phyloP scores from a whole-genome alignment of 768 basidiomycete genomes.

The Psilocybe tampanensis region DNA sequence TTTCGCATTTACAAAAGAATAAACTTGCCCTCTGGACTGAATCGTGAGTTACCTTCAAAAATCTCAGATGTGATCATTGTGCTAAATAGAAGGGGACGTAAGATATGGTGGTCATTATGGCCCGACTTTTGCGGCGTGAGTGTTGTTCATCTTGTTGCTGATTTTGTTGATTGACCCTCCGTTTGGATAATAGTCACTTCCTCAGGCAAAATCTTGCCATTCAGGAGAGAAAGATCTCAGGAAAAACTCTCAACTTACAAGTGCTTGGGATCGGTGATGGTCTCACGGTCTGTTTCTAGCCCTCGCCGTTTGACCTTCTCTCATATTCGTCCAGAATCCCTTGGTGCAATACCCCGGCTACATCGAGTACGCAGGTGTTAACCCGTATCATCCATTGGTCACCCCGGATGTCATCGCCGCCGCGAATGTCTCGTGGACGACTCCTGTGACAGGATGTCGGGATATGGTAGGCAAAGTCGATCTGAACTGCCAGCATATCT shows the following conservation, averaged over 20 bases:
- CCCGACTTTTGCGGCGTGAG: slow-evolving; percentile 61
- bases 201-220: slow-evolving; percentile 61
- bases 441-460: slow-evolving; percentile 46
- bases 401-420: slow-evolving; percentile 37
- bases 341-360: slow-evolving; percentile 58
- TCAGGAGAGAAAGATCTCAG: slow-evolving; percentile 42
- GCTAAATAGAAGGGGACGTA: background rate
- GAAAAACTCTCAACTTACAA: slow-evolving; percentile 56
- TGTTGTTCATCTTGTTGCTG: background rate
- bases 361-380: slow-evolving; percentile 53
- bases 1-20: slow-evolving; percentile 44
- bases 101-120: slow-evolving; percentile 77
- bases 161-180: background rate
- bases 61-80: background rate
- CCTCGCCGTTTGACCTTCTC: no score
- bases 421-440: slow-evolving; percentile 46
- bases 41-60: slow-evolving; percentile 36
- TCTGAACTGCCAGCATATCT: no score
- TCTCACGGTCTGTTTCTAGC: slow-evolving; percentile 50
- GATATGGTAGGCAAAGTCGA: slow-evolving; percentile 37
- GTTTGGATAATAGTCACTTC: slow-evolving; percentile 43
- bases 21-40: slow-evolving; percentile 67
- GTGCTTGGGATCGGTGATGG: slow-evolving; percentile 65
- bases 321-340: slow-evolving; percentile 13
- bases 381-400: slow-evolving; percentile 60